These are phyloP conservation scores for Gracilariopsis chorda DNA, from an alignment of 23 red algal genomes.

Conservation along the genomic window DNA sequence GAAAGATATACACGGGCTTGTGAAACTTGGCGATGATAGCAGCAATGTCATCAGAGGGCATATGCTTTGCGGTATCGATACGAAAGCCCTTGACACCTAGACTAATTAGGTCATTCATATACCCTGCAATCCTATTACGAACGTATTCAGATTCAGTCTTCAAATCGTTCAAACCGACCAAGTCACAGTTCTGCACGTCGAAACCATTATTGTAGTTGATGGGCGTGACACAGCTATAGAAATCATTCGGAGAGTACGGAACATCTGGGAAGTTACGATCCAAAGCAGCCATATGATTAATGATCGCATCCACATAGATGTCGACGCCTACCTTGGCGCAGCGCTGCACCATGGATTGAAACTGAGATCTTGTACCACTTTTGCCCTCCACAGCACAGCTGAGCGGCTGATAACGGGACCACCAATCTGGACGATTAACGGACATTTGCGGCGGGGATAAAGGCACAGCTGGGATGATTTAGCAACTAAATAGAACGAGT, in stretches of 20 bases:
- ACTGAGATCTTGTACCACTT: not conserved
- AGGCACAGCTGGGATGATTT: not conserved
- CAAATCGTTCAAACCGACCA: not conserved
- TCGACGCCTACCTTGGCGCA: conserved; percentile 8
- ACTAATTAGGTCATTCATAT: conserved; percentile 20
- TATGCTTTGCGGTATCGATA: conserved; percentile 22
- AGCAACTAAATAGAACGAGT: no score
- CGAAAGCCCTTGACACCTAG: conserved; percentile 1
- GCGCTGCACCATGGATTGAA: not conserved
- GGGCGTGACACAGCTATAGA: not conserved
- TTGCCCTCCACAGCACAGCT: not conserved
- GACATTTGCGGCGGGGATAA: not conserved
- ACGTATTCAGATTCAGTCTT: conserved; percentile 26
- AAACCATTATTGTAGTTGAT: conserved; percentile 3
- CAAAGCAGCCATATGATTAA: conserved; percentile 21
- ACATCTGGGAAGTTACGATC: not conserved
- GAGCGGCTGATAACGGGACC: conserved; percentile 11
- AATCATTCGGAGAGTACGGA: not conserved
- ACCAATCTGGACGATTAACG: not conserved
- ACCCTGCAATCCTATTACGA: not conserved
- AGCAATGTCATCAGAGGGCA: not conserved
- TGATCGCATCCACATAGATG: conserved; percentile 15
- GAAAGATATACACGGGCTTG: not conserved
- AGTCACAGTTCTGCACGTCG: conserved; percentile 11
- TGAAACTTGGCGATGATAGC: conserved; percentile 12